These are phyloP conservation scores for Cystobasidium tubakii DNA, from an alignment of 768 basidiomycete genomes.

Conservation along the genomic window DNA sequence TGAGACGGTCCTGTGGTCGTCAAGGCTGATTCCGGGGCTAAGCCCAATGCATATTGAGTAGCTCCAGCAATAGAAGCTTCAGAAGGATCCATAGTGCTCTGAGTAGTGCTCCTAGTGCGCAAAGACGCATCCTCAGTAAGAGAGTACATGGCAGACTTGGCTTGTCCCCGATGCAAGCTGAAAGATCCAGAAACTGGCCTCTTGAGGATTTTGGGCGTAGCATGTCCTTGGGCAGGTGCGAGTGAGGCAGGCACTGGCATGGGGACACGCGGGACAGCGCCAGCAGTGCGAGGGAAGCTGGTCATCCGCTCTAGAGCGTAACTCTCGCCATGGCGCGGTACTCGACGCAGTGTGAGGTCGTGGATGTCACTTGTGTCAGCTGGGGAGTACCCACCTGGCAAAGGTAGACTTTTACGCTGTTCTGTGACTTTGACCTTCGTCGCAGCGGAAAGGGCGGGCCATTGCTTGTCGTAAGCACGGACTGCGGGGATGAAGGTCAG, in stretches of 20 bases:
- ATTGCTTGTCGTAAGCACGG: not conserved
- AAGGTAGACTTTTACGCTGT: not conserved
- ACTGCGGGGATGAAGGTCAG: not conserved
- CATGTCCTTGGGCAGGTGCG: constrained; percentile 23
- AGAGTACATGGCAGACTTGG: not conserved
- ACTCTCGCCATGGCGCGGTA: not conserved
- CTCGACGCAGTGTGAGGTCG: not conserved
- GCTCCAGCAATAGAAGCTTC: not conserved
- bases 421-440: not conserved
- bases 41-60: not conserved
- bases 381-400: not conserved
- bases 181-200: constrained; percentile 11
- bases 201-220: constrained; percentile 22
- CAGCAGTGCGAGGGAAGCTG: not conserved
- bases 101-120: not conserved
- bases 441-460: not conserved
- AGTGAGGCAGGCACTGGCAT: constrained; percentile 21
- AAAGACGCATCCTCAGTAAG: not conserved
- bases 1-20: not conserved
- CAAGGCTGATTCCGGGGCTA: not conserved
- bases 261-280: not conserved
- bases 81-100: not conserved
- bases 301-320: not conserved
- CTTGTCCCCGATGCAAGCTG: not conserved
- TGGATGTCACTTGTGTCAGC: not conserved